Conservation (phyloP, 805 yeast species). For the Kazachstania bromeliacearum region DNA sequence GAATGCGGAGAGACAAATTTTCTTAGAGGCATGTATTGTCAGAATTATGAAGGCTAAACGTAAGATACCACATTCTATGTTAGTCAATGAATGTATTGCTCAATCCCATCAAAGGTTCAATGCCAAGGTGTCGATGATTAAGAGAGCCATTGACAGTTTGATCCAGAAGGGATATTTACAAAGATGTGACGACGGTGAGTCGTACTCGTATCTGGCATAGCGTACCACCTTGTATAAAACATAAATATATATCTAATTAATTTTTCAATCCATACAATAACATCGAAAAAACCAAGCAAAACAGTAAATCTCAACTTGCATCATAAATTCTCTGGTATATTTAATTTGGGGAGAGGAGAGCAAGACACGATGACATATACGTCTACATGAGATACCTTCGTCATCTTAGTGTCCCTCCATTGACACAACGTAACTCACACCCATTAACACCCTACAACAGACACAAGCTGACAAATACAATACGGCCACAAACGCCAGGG, state of each 20-base stretch:
- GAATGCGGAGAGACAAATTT: conserved; percentile 76
- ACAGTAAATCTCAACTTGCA: too few species aligned
- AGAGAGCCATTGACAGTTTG: conserved; percentile 73
- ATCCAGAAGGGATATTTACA: conserved; percentile 80
- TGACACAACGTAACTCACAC: too few species aligned
- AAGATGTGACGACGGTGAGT: conserved; percentile 61
- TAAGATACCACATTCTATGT: conserved; percentile 62
- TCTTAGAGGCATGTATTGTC: conserved; percentile 87
- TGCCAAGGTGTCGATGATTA: conserved; percentile 79
- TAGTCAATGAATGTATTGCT: conserved; percentile 80
- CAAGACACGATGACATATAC: too few species aligned
- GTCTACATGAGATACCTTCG: too few species aligned
- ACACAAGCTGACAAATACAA: too few species aligned
- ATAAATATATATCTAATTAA: neutral
- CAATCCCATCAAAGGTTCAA: conserved; percentile 74
- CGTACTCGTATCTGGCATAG: conserved; percentile 74
- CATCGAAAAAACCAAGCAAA: too few species aligned
- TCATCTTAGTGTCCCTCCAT: too few species aligned
- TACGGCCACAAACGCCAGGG: too few species aligned
- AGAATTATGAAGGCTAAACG: conserved; percentile 94
- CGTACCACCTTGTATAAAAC: neutral
- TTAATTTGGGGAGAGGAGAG: too few species aligned
- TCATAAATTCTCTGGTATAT: too few species aligned
- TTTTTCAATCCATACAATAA: too few species aligned
- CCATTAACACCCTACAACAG: too few species aligned